Base-by-base conservation (phyloP, 495 filamentous ascomycete genomes). In the Paragyromitra xinjiangensis region DNA sequence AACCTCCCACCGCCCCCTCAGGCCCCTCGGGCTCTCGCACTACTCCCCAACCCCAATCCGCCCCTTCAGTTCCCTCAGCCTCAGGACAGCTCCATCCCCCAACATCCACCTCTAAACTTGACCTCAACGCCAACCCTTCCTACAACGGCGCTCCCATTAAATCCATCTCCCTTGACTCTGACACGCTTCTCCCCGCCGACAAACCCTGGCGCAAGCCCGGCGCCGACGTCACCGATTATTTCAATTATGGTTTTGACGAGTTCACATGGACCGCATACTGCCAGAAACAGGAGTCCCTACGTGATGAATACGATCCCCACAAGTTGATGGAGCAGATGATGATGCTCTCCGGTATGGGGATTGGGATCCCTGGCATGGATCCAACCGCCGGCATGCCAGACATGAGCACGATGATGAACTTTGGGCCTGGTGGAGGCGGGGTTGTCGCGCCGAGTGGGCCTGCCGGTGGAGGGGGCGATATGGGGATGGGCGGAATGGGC, bases 171-270 rank as follows among this genome's bases (percentile, higher is more conserved):
- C 90, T 95, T 64, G 92, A 94, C 80, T 86, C 89, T 81, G 90
- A 90, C 87, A 83, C 62, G 67, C 64, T 69, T n/a, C 63, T 79
- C 61, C 68, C 59, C 29, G 39, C 64, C 78, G 92, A 94, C 79
- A 98, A 97, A 84, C 95, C 95, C 42, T 99, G 95, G 95, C 90
- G 95, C 37, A 91, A 94, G 72, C 95, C 95, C 8, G 95, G 95
- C n/a, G 92, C 95, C 56, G 95, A 98, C 83, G 88, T 97, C 53
- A 94, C 91, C 34, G 95, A 99, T 83, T 99, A 95, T 84, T 99
- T 99, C 88, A 99, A 99, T 85, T 99, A 98, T 85, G 96, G 96
- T 45, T 99, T 99, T 77, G 95, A 99, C 85, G 95, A 99, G 84
- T 99, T 98, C 83, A 98, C 96, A 16, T 99, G 95, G 95, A 92